Base-by-base conservation (phyloP, 352 stramenopile species). In the Phytopythium oedochilum region DNA sequence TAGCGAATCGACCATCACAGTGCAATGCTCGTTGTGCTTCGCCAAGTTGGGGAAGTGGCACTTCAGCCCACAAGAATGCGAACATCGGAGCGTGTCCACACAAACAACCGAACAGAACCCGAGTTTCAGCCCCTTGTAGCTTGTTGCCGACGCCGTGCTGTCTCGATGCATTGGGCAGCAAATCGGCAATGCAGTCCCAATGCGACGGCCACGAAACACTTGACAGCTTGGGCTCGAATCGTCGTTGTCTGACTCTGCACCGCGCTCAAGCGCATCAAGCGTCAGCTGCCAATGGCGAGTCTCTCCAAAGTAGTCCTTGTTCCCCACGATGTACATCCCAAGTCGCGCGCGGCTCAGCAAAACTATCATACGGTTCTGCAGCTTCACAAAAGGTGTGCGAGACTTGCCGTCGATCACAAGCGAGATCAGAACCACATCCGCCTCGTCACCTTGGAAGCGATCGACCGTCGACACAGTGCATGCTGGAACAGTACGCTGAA, bases 311-410 rank as follows among this genome's bases (percentile, higher is more conserved):
- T 95, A 96, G 34, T 78, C 69, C 2, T 73, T 71, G 57, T 96
- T 96, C 0, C 80, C 85, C 2, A 96, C 53, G 17, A 96, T 78
- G 50, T 89, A 96, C 68, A 93, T 90, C 5, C 83, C 88, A 28
- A 96, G 66, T 3, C 88, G 70, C 43, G 88, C 86, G 53, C 88
- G 83, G 67, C 83, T 94, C 26, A 96, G 62, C 22, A 96, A 61
- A 9, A 96, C 88, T 53, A 96, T 93, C 82, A 96, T 96, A 3
- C 86, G 73, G 51, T 96, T 96, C 48, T 88, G 76, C 5, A 94
- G 57, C 53, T 94, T 95, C n/a, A 95, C 87, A 57, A 94, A 94
- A 6, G 80, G 75, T 5, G 82, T 93, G n/a, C 68, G 73, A 42
- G 87, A 94, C 47, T 93, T 95, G 11, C 84, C 81, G 55, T 96